Evolutionary conservation across 164 flowering plant species (phyloP).

Genomic region (Annona cherimola): DNA sequence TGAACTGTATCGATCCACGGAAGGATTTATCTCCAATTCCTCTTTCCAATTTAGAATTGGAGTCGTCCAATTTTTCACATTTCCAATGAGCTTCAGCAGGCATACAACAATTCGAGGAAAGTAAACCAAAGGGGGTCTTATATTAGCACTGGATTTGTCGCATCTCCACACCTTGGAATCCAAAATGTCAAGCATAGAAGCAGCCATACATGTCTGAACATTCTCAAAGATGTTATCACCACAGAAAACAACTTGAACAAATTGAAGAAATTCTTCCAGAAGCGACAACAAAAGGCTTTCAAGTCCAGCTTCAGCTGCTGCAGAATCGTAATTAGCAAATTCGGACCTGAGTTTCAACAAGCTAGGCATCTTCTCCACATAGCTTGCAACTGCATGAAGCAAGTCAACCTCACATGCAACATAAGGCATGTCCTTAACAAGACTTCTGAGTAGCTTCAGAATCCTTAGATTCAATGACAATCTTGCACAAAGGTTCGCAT

Average conservation of each 20-base stretch:
- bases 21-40: slow-evolving; percentile 21
- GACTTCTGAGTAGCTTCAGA: slow-evolving; percentile 57
- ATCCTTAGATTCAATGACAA: slow-evolving; percentile 51
- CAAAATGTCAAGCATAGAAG: slow-evolving; percentile 56
- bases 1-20: slow-evolving; percentile 14
- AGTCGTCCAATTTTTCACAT: slow-evolving; percentile 38
- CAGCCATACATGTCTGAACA: slow-evolving; percentile 63
- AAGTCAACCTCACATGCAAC: slow-evolving; percentile 47
- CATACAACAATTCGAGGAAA: slow-evolving; percentile 56
- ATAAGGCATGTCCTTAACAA: slow-evolving; percentile 42
- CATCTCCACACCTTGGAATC: slow-evolving; percentile 59
- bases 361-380: slow-evolving; percentile 50
- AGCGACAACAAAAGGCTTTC: slow-evolving; percentile 50
- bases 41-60: slow-evolving; percentile 34
- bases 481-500: slow-evolving; percentile 32
- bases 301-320: slow-evolving; percentile 44
- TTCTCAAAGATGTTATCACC: slow-evolving; percentile 49
- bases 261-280: slow-evolving; percentile 76
- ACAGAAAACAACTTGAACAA: slow-evolving; percentile 49
- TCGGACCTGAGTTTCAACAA: slow-evolving; percentile 58
- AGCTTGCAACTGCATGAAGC: slow-evolving; percentile 54
- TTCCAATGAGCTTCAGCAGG: slow-evolving; percentile 59
- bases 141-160: slow-evolving; percentile 31
- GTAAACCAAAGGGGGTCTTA: slow-evolving; percentile 64
- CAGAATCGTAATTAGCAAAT: slow-evolving; percentile 36